Conservation (phyloP, 352 stramenopile genomes). For the Phytophthora crassamura region DNA sequence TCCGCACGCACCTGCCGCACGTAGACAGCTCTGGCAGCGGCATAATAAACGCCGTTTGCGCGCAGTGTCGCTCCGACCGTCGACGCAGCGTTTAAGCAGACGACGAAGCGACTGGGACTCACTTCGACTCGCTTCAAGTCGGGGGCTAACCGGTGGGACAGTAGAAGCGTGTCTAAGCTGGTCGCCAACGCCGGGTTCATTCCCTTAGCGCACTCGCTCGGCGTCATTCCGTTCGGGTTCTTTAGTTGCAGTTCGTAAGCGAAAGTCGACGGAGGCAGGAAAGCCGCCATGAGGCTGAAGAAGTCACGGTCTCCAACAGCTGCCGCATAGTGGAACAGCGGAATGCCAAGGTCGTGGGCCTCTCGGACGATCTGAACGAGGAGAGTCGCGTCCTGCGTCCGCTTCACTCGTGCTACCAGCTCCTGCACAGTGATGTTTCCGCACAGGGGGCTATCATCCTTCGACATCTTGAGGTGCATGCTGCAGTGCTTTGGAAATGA, state of each 20-base stretch:
- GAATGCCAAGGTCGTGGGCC: not conserved
- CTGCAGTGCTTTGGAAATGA: too few species aligned
- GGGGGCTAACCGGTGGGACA: not conserved
- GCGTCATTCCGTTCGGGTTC: slow-evolving; percentile 16
- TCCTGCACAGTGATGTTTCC: not conserved
- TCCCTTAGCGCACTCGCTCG: slow-evolving; percentile 6
- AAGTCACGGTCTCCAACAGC: slow-evolving; percentile 15
- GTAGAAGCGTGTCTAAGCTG: slow-evolving; percentile 6
- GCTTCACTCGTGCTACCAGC: slow-evolving; percentile 5
- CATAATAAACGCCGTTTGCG: slow-evolving; percentile 17
- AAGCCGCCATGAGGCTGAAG: slow-evolving; percentile 14
- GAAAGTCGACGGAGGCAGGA: slow-evolving; percentile 15
- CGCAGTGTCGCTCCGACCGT: slow-evolving; percentile 13
- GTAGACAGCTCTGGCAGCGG: slow-evolving; percentile 18
- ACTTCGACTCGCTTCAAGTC: slow-evolving; percentile 11
- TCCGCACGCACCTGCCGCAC: slow-evolving; percentile 11
- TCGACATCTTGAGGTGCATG: too few species aligned
- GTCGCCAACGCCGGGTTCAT: slow-evolving; percentile 6
- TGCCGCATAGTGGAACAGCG: slow-evolving; percentile 17
- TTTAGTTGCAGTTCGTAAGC: slow-evolving; percentile 2
- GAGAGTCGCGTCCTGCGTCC: not conserved
- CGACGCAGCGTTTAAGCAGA: slow-evolving; percentile 7
- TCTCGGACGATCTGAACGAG: slow-evolving; percentile 7
- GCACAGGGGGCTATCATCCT: too few species aligned
- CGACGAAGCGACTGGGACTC: not conserved